Base-by-base conservation (phyloP, 2,329 filamentous ascomycete species). In the Penicillium carneum region DNA sequence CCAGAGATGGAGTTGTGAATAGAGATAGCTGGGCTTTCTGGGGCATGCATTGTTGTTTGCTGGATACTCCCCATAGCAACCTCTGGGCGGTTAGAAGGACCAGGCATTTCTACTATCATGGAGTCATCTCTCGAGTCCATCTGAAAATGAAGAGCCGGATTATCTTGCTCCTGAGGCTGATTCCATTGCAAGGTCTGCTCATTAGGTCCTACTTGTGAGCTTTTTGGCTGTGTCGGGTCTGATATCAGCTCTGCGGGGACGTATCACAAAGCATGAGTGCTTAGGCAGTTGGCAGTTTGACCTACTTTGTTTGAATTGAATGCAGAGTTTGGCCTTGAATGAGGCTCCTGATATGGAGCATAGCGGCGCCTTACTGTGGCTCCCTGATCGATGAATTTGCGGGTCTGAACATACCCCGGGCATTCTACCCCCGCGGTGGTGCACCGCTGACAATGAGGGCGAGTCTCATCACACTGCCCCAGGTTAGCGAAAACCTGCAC, bases 381-480 rank as follows among this genome's bases (percentile, higher is more conserved):
- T 6, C 78, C 77, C 58, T 80, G 77, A 53, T 80, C 78, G 48
- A 80, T 77, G 58, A 80, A 80, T 45, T 80, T 80, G 58, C 78
- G 77, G 23, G 73, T 79, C 55, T 78, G 76, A 20, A 78, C 73
- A 72, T 79, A 80, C n/a, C 78, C 78, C 0, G 77, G 76, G 47
- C 77, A 80, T 54, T 78, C 72, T 26, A 76, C 72, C 12, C 76
- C 76, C 7, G 77, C 73, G 47, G 72, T 69, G 31, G 68, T 68
- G 61, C 77, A 80, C 20, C 77, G 73, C 56, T 76, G 73, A 57
- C 77, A 80, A 14, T 71, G 69, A 5, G 77, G 76, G 8, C 78
- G 73, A 43, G 72, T 71, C 60, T 79, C 77, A 65, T 80, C 78
- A 62, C 78, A 80, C 77, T 80, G 33, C 18, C 2, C 29, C 23